Conservation (phyloP, 352 stramenopile species). For the Globisporangium cystogenes region DNA sequence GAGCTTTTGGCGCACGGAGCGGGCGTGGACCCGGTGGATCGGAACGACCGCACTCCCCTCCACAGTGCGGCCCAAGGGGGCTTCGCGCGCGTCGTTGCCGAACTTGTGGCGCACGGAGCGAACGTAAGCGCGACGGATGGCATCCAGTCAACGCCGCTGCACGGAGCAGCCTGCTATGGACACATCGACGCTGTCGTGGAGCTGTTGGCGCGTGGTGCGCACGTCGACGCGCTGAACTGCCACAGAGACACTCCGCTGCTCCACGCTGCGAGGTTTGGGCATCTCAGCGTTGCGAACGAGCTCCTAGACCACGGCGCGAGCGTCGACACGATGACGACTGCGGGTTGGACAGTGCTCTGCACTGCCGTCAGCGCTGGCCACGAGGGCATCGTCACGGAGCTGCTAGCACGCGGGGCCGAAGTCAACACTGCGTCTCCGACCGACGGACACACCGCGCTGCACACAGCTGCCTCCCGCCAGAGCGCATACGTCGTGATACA, state of each 20-base stretch:
- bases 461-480: neutral
- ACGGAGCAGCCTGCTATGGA: neutral
- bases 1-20: neutral
- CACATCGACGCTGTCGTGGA: neutral
- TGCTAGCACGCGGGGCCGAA: neutral
- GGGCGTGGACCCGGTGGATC: no score
- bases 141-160: neutral
- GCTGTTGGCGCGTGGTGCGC: neutral
- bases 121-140: neutral
- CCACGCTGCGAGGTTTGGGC: neutral
- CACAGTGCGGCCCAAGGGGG: no score
- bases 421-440: neutral
- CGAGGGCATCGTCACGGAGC: neutral
- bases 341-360: neutral
- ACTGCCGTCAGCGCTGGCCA: no score
- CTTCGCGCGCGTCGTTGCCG: no score
- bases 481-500: neutral
- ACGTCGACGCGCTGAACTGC: neutral
- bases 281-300: neutral
- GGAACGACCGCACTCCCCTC: no score
- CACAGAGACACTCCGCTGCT: neutral
- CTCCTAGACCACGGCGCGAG: neutral
- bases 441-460: neutral
- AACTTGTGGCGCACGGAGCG: neutral
- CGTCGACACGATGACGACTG: neutral